Evolutionary conservation across 2,329 filamentous ascomycete genomes (phyloP).

Genomic region (Tolypocladium ovalisporum): DNA sequence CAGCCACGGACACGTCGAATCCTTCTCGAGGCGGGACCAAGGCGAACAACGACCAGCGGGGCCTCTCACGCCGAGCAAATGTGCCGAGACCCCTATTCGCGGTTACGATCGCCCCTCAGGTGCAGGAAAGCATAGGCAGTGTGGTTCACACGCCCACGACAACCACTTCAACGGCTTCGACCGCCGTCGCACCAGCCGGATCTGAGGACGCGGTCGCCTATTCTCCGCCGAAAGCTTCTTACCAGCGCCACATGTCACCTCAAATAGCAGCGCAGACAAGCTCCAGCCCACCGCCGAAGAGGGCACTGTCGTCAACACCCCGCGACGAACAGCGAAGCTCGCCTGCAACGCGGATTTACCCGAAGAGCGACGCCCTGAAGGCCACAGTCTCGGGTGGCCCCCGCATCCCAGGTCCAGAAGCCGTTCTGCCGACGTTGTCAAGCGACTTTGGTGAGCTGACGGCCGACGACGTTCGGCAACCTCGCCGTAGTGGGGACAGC

Average conservation of each 20-base stretch:
- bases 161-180: not conserved
- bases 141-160: not conserved
- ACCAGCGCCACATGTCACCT: slow-evolving; percentile 3
- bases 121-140: not conserved
- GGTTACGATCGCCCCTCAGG: not conserved
- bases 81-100: not conserved
- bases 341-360: not conserved
- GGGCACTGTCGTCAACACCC: slow-evolving; percentile 27
- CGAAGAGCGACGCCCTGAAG: not conserved
- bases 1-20: not conserved
- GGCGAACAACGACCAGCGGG: not conserved
- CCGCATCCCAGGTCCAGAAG: not conserved
- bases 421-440: not conserved
- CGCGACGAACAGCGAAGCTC: slow-evolving; percentile 2
- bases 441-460: slow-evolving; percentile 12
- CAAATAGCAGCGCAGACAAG: slow-evolving; percentile 13
- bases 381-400: not conserved
- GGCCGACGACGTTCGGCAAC: slow-evolving; percentile 17
- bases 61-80: not conserved
- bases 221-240: slow-evolving; percentile 3
- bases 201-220: not conserved
- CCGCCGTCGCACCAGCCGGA: not conserved
- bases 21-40: not conserved
- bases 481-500: slow-evolving; percentile 21
- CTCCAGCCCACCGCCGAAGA: slow-evolving; percentile 32